These are phyloP conservation scores for Alternaria consortialis DNA, from an alignment of 2,329 filamentous ascomycete genomes.

Conservation along the genomic window DNA sequence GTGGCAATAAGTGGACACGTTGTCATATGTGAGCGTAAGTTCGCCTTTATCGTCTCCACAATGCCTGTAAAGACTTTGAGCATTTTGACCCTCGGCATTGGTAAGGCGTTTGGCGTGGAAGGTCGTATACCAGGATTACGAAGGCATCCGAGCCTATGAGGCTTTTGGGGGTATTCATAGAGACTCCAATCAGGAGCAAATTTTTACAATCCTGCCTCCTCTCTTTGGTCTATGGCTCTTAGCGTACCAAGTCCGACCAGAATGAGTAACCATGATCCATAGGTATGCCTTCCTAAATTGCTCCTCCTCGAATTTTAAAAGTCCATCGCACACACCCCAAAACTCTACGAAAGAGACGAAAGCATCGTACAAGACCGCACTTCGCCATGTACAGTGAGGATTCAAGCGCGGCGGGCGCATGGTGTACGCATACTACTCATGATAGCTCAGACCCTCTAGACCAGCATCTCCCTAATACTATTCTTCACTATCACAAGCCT, in stretches of 20 bases:
- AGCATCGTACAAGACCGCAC: background rate
- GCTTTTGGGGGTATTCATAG: background rate
- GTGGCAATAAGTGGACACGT: background rate
- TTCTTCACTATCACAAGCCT: background rate
- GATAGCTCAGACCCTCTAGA: background rate
- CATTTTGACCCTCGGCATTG: background rate
- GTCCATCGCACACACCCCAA: background rate
- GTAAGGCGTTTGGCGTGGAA: constrained; percentile 4
- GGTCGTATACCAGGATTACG: background rate
- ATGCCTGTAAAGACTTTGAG: background rate
- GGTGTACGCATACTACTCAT: background rate
- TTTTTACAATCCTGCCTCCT: background rate
- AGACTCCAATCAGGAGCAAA: background rate
- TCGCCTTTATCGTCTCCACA: background rate
- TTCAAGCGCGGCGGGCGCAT: background rate
- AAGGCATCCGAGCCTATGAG: background rate
- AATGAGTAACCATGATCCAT: background rate
- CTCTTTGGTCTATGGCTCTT: background rate
- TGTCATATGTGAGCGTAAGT: no score
- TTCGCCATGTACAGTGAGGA: background rate
- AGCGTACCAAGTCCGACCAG: background rate
- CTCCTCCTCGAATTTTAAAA: background rate
- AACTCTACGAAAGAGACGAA: background rate
- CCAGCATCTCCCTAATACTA: background rate
- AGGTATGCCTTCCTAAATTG: background rate